Conservation (phyloP, 2,329 filamentous ascomycete genomes). For the Ciborinia camelliae region DNA sequence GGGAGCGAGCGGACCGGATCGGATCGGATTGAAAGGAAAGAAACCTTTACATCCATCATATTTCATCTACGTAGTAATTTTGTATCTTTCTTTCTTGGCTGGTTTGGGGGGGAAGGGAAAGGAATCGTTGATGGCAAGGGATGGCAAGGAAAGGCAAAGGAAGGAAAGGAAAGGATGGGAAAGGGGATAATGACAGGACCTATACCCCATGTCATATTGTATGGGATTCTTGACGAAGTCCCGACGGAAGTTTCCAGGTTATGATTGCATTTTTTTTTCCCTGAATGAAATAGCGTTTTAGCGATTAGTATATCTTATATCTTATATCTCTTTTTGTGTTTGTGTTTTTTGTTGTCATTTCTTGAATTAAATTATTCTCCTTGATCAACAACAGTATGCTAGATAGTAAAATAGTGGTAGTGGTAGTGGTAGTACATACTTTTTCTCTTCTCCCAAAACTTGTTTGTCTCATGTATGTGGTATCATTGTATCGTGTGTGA, state of each 20-base stretch:
- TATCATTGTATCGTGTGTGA: neutral
- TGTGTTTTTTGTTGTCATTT: constrained; percentile 10
- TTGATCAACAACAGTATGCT: neutral
- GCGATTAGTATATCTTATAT: constrained; percentile 23
- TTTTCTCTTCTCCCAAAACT: neutral
- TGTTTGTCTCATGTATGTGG: neutral
- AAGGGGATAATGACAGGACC: constrained; percentile 8
- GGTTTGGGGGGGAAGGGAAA: neutral
- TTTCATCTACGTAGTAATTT: too few relatives aligned
- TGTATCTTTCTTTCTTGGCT: constrained; percentile 12
- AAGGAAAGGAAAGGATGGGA: too few relatives aligned
- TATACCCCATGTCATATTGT: too few relatives aligned
- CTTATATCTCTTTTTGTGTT: neutral
- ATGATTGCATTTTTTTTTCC: constrained; percentile 5
- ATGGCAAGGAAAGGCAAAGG: too few relatives aligned
- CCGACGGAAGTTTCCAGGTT: too few relatives aligned
- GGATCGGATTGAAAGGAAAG: too few relatives aligned
- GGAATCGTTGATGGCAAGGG: neutral
- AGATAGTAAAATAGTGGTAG: constrained; percentile 7
- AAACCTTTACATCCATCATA: too few relatives aligned
- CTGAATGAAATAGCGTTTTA: constrained; percentile 33
- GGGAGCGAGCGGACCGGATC: too few relatives aligned
- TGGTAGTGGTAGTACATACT: neutral
- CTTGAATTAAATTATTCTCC: constrained; percentile 9
- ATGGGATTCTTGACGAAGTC: constrained; percentile 24